These are phyloP conservation scores for Nicotiana undulata DNA, from an alignment of 257 asterid species.

Conservation along the genomic window DNA sequence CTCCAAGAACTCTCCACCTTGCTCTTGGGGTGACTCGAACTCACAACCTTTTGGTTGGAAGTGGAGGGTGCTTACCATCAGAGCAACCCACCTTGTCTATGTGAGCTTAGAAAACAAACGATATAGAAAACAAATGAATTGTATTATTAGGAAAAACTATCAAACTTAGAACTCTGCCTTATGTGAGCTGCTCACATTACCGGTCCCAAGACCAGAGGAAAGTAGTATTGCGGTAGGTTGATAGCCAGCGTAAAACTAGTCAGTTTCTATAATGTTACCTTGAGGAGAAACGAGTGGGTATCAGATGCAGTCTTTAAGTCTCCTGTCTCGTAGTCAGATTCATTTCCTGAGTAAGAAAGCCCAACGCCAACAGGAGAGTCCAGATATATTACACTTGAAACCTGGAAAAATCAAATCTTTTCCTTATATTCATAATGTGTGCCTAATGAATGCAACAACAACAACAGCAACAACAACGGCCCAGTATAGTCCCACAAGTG, in stretches of 20 bases:
- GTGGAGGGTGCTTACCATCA: no score
- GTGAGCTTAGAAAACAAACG: no score
- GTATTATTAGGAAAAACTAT: background rate
- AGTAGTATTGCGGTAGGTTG: background rate
- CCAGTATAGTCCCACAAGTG: no score
- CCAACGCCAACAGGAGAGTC: conserved; percentile 99
- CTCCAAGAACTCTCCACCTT: no score
- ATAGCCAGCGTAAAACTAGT: background rate
- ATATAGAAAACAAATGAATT: background rate
- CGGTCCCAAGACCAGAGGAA: background rate
- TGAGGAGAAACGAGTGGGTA: conserved; percentile 75
- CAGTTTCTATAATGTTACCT: conserved; percentile 29
- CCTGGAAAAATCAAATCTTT: conserved; percentile 31
- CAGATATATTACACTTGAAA: conserved; percentile 63
- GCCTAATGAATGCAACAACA: background rate
- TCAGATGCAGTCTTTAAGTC: conserved; percentile 79
- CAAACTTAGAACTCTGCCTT: background rate
- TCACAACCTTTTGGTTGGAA: no score
- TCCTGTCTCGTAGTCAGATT: conserved; percentile 65
- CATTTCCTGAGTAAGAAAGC: conserved; percentile 59
- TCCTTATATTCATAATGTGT: background rate
- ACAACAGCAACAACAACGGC: no score
- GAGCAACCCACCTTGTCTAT: no score
- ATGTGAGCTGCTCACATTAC: background rate
- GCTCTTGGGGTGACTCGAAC: no score